Evolutionary conservation across 2,329 filamentous ascomycete genomes (phyloP), one percentile per base, ranked within the genome.

Genomic region (Hortaea sp.): DNA sequence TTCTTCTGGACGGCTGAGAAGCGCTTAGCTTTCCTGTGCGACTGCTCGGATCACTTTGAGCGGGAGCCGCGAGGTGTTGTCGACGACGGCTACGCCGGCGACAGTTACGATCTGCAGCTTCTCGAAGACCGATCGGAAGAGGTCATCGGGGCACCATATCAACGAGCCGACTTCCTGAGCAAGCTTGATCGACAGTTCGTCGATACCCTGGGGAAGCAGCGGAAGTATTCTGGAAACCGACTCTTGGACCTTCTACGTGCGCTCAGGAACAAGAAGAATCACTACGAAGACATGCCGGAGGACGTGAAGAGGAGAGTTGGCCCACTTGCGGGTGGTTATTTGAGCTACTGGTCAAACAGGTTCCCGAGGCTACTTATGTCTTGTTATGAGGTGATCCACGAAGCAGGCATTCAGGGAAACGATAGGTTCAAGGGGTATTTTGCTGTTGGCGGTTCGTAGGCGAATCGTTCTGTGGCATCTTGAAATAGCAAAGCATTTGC

Each of bases 1-100:
- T 98, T 97, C 72, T 98, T 98, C 73, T 98, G 92, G 92, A 73
- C 84, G 1, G 69, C 87, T 0, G 90, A 94, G 63, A 92, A 94
- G 63, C 82, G 89, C 6, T 78, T 98, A 5, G 79, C 79, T 7
- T 98, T 98, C 66, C 74, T 98, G n/a, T 95, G 89, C 60, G 89
- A 95, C 53, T 88, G 94, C 6, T 95, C 88, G 0, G 92, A 98
- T 63, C 87, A 94, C 62, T 97, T 95, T 61, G 92, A 98, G 64
- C 87, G 92, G 55, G 90, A 97, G 63, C 80, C 82, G 0, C 81
- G 88, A 29, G 88, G 94, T 41, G 53, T 52, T 7, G 54, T 54
- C 42, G 58, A 63, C 10, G 58, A 63, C 38, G 48, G 51, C 31
- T 63, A 60, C 40, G 49, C 50, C 4, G 57, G 56, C 38, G 60